These are phyloP conservation scores for Elsinoe arachidis DNA, from an alignment of 2,329 filamentous ascomycete genomes.

Conservation along the genomic window DNA sequence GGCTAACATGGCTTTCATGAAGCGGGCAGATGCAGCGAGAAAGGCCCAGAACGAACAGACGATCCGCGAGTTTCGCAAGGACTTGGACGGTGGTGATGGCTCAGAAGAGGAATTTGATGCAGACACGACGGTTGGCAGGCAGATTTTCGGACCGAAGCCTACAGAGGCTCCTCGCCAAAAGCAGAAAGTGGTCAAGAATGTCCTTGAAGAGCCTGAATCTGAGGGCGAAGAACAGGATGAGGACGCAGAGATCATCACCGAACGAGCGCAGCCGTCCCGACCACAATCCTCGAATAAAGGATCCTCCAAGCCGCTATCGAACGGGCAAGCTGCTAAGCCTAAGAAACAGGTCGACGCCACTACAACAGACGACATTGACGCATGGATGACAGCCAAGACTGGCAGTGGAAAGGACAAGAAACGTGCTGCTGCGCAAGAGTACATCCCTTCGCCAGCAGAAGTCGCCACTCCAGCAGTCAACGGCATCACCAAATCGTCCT, in stretches of 20 bases:
- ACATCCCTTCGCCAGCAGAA: constrained; percentile 16
- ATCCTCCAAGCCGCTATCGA: constrained; percentile 18
- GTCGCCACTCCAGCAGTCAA: constrained; percentile 9
- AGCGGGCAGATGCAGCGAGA: constrained; percentile 69
- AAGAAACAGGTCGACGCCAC: neutral
- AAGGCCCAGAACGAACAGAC: constrained; percentile 75
- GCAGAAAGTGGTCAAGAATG: constrained; percentile 32
- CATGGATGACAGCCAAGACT: constrained; percentile 21
- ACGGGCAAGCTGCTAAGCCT: constrained; percentile 30
- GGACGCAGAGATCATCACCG: constrained; percentile 30
- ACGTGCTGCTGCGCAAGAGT: constrained; percentile 10
- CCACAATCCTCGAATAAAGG: constrained; percentile 16
- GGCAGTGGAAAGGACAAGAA: constrained; percentile 18
- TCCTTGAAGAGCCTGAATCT: constrained; percentile 52
- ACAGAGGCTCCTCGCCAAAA: constrained; percentile 26
- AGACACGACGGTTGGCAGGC: constrained; percentile 57
- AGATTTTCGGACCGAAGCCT: constrained; percentile 53
- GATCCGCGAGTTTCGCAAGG: constrained; percentile 49
- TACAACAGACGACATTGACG: neutral
- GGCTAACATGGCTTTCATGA: constrained; percentile 89
- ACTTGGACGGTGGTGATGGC: constrained; percentile 56
- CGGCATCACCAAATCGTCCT: constrained; percentile 1
- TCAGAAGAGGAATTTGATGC: constrained; percentile 39
- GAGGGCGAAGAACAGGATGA: constrained; percentile 34
- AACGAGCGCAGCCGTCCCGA: constrained; percentile 20